Evolutionary conservation across 2,329 filamentous ascomycete species (phyloP), one percentile per base, ranked within the genome.

Genomic region (Parascedosporium putredinis): DNA sequence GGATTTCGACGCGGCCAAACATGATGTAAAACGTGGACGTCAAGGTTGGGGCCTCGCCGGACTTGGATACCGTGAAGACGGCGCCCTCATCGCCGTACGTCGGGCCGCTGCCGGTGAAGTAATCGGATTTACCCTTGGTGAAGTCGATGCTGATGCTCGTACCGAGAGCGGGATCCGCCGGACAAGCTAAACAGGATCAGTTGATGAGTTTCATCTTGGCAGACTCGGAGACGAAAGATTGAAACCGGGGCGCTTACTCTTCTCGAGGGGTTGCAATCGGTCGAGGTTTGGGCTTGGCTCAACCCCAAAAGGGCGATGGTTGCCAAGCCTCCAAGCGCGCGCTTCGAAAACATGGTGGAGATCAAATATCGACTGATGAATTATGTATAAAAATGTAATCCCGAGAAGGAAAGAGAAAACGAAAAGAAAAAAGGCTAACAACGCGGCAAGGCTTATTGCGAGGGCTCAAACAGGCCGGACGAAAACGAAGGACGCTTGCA

Each of bases 11-110:
- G 52, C 82, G 79, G 49, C 88, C 88, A 56, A 85, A 91, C 72
- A 94, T 89, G 66, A 95, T 85, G 69, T 88, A 93, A 64, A 89
- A 91, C 57, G 81, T 80, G 43, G 85, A 82, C 55, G 81, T 76
- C 53, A 95, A 76, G 1, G 88, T 94, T 1, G 88, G 86, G 0
- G 87, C 84, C 59, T 94, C 79, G 54, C 83, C 79, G 54, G 79
- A 75, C 62, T 83, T 74, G 50, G 65, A 68, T 66, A 95, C 82
- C 47, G 76, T 84, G 67, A 94, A 90, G 50, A 76, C 69, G 42
- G 85, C 84, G 31, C 85, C 86, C 14, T 69, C 64, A 0, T 78
- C 68, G 44, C 73, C 62, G 50, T 74, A 73, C 62, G 82, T 89
- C 14, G 70, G 68, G 50, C 91, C 72, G 8, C 66, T 67, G 47